phyloP scores from a whole-genome alignment of 75 land plant genomes.

The Chamaecyparis obtusa region DNA sequence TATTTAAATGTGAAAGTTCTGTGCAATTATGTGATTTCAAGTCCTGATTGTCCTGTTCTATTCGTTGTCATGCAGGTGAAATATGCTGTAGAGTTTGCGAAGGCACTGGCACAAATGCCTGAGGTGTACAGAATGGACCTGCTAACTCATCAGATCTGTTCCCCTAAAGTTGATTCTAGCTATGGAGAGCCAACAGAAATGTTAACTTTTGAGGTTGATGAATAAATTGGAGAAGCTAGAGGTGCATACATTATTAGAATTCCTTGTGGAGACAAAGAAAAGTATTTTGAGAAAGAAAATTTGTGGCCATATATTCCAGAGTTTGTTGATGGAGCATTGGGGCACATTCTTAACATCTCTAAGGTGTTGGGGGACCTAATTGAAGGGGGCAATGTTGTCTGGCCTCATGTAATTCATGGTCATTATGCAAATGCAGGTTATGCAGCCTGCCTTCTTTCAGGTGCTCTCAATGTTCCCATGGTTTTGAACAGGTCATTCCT shows the following conservation, averaged over 20 bases:
- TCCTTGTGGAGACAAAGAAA: constrained; percentile 83
- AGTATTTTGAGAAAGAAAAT: constrained; percentile 71
- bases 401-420: constrained; percentile 91
- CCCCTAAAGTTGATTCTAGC: constrained; percentile 57
- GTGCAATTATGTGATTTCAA: background rate
- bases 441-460: constrained; percentile 75
- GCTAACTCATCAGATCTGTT: constrained; percentile 46
- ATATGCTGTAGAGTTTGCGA: constrained; percentile 63
- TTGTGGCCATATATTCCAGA: constrained; percentile 91
- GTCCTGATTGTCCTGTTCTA: background rate
- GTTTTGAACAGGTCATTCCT: constrained; percentile 88
- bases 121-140: constrained; percentile 59
- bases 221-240: constrained; percentile 79
- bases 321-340: constrained; percentile 91
- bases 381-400: constrained; percentile 57
- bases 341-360: constrained; percentile 79
- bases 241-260: constrained; percentile 86
- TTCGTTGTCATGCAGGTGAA: constrained; percentile 31
- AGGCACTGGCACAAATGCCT: constrained; percentile 50
- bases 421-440: constrained; percentile 97
- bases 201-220: constrained; percentile 38
- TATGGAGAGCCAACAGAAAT: constrained; percentile 62
- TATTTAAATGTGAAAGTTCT: background rate
- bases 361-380: constrained; percentile 84
- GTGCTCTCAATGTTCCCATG: constrained; percentile 94